Base-by-base conservation (phyloP, 2,329 filamentous ascomycete species). In the Aspergillus alliaceus region DNA sequence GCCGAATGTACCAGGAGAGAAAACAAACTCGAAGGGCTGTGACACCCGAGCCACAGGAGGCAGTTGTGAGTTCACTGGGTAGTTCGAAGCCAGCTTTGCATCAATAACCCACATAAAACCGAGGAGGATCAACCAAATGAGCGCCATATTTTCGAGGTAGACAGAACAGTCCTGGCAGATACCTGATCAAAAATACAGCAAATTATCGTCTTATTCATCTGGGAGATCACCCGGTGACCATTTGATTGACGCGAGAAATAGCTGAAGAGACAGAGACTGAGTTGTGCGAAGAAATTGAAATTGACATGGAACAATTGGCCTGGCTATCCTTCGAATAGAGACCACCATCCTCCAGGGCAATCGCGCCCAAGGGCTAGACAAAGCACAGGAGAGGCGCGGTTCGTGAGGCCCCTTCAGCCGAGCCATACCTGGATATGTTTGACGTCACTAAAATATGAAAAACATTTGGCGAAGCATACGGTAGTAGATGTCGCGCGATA, bases 21-120 rank as follows among this genome's bases (percentile, higher is more conserved):
- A 79, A 42, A 65, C 62, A 60, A 79, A 79, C 47, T 64, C 60
- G 59, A 75, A 80, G 2, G 81, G 79, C 65, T 87, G 70, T 39
- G 82, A 84, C 58, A 90, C 79, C 62, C 89, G 84, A 20, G 90
- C 91, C 53, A 93, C 88, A 3, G 89, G 88, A 31, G 91, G 91
- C 1, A 96, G 82, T 72, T 96, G 92, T 2, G 90, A 87, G 74
- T 95, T 96, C 72, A 96, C 81, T 1, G 91, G 91, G 65, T 93
- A 93, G 47, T 79, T 79, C 49, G 79, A 68, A 56, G 62, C 67
- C 61, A 76, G 72, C 57, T 67, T 67, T 47, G 76, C 77, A 58
- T 65, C 61, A 22, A 70, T 67, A 57, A 65, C 62, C 63, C 63
- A 59, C 34, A 70, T 50, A 20, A 73, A 58, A 20, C 62, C 58